These are phyloP conservation scores for Colletotrichum gloeosporioides DNA, from an alignment of 2,329 filamentous ascomycete species.

Conservation along the genomic window DNA sequence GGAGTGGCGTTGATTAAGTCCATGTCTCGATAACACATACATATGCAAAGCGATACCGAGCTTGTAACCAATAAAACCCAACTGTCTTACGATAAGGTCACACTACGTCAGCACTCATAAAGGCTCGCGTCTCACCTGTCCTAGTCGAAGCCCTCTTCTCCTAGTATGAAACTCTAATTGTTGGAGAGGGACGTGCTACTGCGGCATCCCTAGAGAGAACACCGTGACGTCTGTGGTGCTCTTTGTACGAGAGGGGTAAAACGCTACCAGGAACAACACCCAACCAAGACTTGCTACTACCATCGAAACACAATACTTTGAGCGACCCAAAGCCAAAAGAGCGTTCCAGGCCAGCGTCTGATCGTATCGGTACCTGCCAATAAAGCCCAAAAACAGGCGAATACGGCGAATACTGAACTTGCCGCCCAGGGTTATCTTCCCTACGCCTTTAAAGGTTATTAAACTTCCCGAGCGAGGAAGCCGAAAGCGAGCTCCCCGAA, in stretches of 20 bases:
- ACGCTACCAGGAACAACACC: neutral
- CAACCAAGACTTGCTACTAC: neutral
- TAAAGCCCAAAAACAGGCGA: neutral
- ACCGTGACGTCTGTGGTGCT: neutral
- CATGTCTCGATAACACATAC: neutral
- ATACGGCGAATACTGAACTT: neutral
- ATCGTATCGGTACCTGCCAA: neutral
- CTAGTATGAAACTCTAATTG: slow-evolving; percentile 3
- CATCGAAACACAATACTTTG: neutral
- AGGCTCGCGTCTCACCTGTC: neutral
- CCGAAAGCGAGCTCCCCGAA: neutral
- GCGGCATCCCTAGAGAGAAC: neutral
- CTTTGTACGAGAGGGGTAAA: neutral
- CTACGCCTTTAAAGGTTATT: neutral
- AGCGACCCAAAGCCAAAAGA: neutral
- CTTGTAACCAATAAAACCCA: neutral
- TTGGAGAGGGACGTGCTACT: slow-evolving; percentile 7
- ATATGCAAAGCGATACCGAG: neutral
- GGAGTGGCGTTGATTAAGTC: neutral
- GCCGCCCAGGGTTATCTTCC: neutral
- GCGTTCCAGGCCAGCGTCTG: neutral
- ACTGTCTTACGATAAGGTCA: neutral
- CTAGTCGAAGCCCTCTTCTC: neutral
- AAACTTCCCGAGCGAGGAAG: neutral
- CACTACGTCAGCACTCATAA: neutral